phyloP scores from a whole-genome alignment of 371 early-diverging fungal genomes.

The Mortierella sp. region DNA sequence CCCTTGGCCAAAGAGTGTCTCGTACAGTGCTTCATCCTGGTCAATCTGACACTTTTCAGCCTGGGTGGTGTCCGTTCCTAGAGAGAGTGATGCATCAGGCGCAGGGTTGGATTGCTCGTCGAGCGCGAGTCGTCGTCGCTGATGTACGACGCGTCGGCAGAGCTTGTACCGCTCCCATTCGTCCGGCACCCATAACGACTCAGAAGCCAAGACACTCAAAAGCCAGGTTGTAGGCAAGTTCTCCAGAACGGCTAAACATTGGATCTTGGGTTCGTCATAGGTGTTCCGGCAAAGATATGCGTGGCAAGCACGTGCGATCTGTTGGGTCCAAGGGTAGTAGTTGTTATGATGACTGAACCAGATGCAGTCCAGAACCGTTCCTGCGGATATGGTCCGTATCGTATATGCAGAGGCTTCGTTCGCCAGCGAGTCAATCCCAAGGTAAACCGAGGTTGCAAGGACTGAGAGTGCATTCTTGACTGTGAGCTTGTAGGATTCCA shows the following conservation, averaged over 20 bases:
- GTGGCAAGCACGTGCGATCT: conserved; percentile 31
- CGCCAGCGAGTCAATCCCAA: conserved; percentile 30
- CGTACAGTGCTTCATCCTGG: conserved; percentile 43
- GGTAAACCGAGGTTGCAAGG: conserved; percentile 31
- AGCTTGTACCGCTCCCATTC: conserved; percentile 49
- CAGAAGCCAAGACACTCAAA: conserved; percentile 20
- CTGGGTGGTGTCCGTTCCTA: background rate
- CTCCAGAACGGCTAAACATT: conserved; percentile 30
- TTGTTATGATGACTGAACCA: conserved; percentile 14
- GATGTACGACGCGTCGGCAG: conserved; percentile 28
- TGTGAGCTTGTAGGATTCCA: conserved; percentile 1
- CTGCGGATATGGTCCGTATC: conserved; percentile 16
- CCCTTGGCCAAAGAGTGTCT: conserved; percentile 48
- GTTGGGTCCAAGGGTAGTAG: conserved; percentile 39
- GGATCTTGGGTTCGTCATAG: conserved; percentile 33
- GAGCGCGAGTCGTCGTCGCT: conserved; percentile 4
- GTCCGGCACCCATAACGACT: conserved; percentile 38
- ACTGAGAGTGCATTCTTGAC: conserved; percentile 23
- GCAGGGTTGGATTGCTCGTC: background rate
- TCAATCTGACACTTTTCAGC: conserved; percentile 4
- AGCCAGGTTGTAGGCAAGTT: conserved; percentile 25
- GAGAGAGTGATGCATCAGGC: background rate
- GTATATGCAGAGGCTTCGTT: conserved; percentile 18
- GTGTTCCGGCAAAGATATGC: conserved; percentile 36
- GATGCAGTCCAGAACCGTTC: conserved; percentile 1